Percentiles rank a stretch among this genome's conserved stretches.
phyloP scores from a whole-genome alignment of 2,329 filamentous ascomycete genomes.

The Botrytis byssoidea region DNA sequence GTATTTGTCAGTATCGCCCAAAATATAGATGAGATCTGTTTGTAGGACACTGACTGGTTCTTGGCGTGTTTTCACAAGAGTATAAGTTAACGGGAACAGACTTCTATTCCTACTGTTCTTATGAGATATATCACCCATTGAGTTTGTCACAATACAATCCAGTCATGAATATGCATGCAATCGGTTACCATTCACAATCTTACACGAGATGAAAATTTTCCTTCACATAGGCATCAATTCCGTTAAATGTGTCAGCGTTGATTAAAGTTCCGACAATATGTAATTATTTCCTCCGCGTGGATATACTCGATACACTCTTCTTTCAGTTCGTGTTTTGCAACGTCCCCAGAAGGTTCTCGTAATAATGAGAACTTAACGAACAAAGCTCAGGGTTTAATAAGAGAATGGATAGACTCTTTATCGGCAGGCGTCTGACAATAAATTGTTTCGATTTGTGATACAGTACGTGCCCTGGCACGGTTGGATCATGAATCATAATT shows the following conservation, averaged over 20 bases:
- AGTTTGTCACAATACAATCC: not conserved
- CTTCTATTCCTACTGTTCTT: not conserved
- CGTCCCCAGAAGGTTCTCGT: not conserved
- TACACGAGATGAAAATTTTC: not conserved
- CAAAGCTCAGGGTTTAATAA: not conserved
- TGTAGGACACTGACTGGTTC: not conserved
- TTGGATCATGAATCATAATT: constrained; percentile 12
- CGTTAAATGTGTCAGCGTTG: not conserved
- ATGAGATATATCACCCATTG: not conserved
- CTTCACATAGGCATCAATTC: not conserved
- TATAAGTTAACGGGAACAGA: not conserved
- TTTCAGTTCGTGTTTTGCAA: not conserved
- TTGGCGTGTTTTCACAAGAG: not conserved
- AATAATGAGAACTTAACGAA: not conserved
- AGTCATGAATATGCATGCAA: not conserved
- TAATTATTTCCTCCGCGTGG: not conserved
- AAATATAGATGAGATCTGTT: not conserved
- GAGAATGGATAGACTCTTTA: not conserved
- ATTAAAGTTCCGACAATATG: not conserved
- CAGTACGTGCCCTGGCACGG: not conserved
- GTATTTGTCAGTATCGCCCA: not conserved
- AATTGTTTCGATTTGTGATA: not conserved
- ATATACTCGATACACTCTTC: not conserved
- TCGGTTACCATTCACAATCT: not conserved
- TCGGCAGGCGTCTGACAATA: not conserved